Base-by-base conservation (phyloP, 306 rosid genomes). In the Rosa lucieae region DNA sequence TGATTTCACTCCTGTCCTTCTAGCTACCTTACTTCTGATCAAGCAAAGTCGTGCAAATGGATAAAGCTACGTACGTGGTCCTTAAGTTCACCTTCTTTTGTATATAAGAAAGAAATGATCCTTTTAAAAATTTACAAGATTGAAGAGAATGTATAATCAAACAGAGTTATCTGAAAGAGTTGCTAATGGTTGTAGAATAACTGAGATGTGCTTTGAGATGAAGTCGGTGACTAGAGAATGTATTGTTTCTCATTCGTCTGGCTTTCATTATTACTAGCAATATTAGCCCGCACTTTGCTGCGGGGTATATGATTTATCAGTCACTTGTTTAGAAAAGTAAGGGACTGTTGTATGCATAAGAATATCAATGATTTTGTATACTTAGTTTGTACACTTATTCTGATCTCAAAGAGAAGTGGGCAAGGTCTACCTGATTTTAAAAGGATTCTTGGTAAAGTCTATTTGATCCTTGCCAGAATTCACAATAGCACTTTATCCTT, bases 21-120 rank as follows among this genome's bases (percentile, higher is more conserved):
- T 84, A 42, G 91, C 93, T 81, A 76, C 89, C 71, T 65, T 85
- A 11, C 89, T 94, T 84, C 83, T 94, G 89, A 70, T 88, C 86
- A 89, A 85, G 62, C 20, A 86, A 71, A 88, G 89, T 83, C 76
- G 77, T 11, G 23, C 52, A 70, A 80, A 85, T 8, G 66, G 42
- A 70, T 70, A n/a, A 51, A 79, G 75, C 63, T 77, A 55, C 63
- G 66, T 63, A 53, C 46, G 23, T 21, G 67, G 18, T 29, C 67
- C 40, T 26, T 4, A 1, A 35, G 1, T 29, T 26, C n/a, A 18
- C 32, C 12, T 72, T 40, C 10, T 35, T 1, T 37, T 9, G 76
- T 10, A 23, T 47, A 47, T 13, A 47, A 44, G 3, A 46, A 11
- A 3, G 23, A 12, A 29, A 11, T 62, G 9, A 23, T 62, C 42